Conservation (phyloP, 306 rosid genomes). For the Adenanthera pavonina region DNA sequence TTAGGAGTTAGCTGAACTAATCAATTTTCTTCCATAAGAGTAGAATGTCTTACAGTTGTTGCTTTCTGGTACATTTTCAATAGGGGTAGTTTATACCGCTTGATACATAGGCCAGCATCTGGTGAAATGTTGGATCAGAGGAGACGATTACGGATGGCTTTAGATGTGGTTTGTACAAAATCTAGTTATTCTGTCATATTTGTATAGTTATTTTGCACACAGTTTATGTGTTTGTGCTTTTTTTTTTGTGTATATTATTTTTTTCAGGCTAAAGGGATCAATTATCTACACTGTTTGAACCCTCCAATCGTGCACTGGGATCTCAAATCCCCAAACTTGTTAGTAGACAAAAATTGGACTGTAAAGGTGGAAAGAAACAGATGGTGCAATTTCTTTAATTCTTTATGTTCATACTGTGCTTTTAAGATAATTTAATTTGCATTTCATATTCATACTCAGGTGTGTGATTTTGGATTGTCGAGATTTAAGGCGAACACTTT, state of each 20-base stretch:
- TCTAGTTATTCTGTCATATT: conserved; percentile 14
- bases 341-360: conserved; percentile 96
- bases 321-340: conserved; percentile 94
- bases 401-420: neutral
- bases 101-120: conserved; percentile 88
- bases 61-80: conserved; percentile 32
- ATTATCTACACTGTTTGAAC: conserved; percentile 89
- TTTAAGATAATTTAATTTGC: conserved; percentile 33
- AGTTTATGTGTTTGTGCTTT: neutral
- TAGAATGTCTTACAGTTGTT: conserved; percentile 21
- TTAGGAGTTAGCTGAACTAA: neutral
- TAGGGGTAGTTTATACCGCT: conserved; percentile 92
- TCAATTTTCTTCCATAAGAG: conserved; percentile 9
- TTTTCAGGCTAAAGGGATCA: conserved; percentile 96
- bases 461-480: conserved; percentile 95
- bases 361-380: conserved; percentile 65
- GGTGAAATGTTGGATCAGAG: conserved; percentile 83
- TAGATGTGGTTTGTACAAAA: conserved; percentile 82
- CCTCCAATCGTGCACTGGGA: conserved; percentile 98
- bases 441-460: conserved; percentile 61
- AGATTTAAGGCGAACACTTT: conserved; percentile 94
- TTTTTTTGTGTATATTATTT: neutral
- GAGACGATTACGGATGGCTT: conserved; percentile 84
- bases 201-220: neutral
- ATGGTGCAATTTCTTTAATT: conserved; percentile 20